Conservation (phyloP, 1,284 basidiomycete genomes). For the Cryptococcus sp. region DNA sequence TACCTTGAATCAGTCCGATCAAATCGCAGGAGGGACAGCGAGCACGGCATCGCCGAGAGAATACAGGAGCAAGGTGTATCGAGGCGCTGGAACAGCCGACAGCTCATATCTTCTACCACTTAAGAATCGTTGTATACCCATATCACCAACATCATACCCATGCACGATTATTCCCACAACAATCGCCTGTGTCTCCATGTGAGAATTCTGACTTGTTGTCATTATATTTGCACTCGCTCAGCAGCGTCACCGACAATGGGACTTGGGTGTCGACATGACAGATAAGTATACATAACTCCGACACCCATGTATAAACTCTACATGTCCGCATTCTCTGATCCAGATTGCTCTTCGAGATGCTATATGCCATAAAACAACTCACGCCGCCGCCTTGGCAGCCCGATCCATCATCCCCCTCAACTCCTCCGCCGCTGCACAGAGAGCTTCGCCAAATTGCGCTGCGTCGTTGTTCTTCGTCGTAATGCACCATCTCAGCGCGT, state of each 20-base stretch:
- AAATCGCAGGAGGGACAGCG: too few species aligned
- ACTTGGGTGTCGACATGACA: not conserved
- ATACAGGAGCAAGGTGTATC: too few species aligned
- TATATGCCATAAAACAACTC: too few species aligned
- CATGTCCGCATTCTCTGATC: not conserved
- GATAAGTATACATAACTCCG: not conserved
- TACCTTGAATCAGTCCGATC: too few species aligned
- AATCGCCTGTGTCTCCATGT: too few species aligned
- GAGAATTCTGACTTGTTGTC: too few species aligned
- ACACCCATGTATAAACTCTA: not conserved
- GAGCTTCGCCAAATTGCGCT: conserved; percentile 65
- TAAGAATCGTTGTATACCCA: not conserved
- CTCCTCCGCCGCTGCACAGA: conserved; percentile 78
- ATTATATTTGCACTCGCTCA: too few species aligned
- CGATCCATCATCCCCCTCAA: conserved; percentile 72
- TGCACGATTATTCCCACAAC: not conserved
- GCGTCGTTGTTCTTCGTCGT: conserved; percentile 74
- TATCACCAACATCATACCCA: conserved; percentile 3
- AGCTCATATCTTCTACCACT: too few species aligned
- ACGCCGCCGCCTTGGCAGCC: conserved; percentile 49
- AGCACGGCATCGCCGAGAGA: too few species aligned
- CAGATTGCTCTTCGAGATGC: too few species aligned
- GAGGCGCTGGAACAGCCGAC: too few species aligned
- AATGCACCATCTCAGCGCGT: conserved; percentile 89
- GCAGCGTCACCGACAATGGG: too few species aligned